phyloP scores from a whole-genome alignment of 208 protist genomes.

The Jaenimonas drosophilae region DNA sequence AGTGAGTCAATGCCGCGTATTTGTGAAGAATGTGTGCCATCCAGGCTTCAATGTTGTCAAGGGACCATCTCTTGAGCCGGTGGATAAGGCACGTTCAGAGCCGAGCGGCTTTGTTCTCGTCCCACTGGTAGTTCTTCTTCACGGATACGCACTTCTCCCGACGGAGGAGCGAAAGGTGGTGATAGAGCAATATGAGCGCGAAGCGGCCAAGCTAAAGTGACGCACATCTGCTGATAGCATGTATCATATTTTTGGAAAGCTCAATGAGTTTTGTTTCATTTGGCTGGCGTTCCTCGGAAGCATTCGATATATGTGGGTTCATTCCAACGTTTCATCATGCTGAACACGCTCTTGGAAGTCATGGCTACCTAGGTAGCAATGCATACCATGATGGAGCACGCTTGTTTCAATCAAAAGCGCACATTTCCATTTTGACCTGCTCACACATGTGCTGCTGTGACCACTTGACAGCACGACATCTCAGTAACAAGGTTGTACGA shows the following conservation, averaged over 20 bases:
- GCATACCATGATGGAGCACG: too few species aligned
- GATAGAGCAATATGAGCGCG: constrained; percentile 52
- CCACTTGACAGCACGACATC: too few species aligned
- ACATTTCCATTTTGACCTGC: too few species aligned
- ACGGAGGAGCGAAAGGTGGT: constrained; percentile 46
- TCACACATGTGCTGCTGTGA: too few species aligned
- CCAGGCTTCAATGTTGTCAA: constrained; percentile 81
- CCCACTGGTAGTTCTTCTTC: constrained; percentile 55
- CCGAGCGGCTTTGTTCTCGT: constrained; percentile 78
- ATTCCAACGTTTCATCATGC: constrained; percentile 33
- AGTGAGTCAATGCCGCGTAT: constrained; percentile 61
- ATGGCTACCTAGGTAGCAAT: constrained; percentile 92
- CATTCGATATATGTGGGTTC: neutral
- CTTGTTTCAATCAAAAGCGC: too few species aligned
- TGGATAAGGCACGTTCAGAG: constrained; percentile 50
- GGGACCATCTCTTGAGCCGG: constrained; percentile 52
- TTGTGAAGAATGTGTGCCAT: constrained; percentile 69
- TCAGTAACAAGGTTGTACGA: too few species aligned
- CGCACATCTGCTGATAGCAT: neutral
- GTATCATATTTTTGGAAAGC: constrained; percentile 1
- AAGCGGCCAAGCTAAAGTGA: constrained; percentile 6
- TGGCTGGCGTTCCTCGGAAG: neutral
- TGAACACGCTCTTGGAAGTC: constrained; percentile 73
- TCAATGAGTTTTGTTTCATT: neutral
- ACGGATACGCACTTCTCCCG: constrained; percentile 72